Evolutionary conservation across 495 filamentous ascomycete genomes (phyloP).

Genomic region (Stereocaulon alpinum): DNA sequence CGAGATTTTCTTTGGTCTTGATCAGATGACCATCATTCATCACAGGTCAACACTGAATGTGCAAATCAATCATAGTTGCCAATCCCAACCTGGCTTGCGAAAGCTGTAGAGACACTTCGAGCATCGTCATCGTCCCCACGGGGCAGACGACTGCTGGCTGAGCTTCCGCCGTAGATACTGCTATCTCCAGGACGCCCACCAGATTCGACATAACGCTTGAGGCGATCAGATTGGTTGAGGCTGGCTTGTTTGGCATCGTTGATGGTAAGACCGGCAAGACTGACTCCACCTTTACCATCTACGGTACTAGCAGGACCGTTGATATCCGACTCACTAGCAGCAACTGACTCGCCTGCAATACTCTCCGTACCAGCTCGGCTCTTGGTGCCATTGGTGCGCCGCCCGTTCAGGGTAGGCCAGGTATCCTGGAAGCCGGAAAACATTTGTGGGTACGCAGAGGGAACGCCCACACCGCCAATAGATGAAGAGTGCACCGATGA

Average conservation of each 20-base stretch:
- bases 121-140: constrained; percentile 78
- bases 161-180: constrained; percentile 70
- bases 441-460: constrained; percentile 84
- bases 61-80: constrained; percentile 72
- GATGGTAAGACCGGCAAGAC: constrained; percentile 67
- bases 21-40: constrained; percentile 3
- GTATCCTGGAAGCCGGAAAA: constrained; percentile 85
- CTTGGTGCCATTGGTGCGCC: constrained; percentile 50
- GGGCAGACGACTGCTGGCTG: constrained; percentile 45
- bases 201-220: constrained; percentile 83
- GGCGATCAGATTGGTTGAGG: constrained; percentile 72
- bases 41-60: neutral
- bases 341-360: constrained; percentile 81
- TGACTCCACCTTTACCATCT: constrained; percentile 76
- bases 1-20: neutral
- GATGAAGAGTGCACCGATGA: constrained; percentile 92
- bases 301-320: constrained; percentile 49
- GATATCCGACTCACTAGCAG: constrained; percentile 78
- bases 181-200: constrained; percentile 50
- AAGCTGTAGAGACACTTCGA: constrained; percentile 88
- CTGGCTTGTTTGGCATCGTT: constrained; percentile 72
- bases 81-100: constrained; percentile 80
- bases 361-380: constrained; percentile 58
- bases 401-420: constrained; percentile 74
- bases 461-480: constrained; percentile 67